Evolutionary conservation across 306 rosid genomes (phyloP).

Genomic region (Glycine latifolia): DNA sequence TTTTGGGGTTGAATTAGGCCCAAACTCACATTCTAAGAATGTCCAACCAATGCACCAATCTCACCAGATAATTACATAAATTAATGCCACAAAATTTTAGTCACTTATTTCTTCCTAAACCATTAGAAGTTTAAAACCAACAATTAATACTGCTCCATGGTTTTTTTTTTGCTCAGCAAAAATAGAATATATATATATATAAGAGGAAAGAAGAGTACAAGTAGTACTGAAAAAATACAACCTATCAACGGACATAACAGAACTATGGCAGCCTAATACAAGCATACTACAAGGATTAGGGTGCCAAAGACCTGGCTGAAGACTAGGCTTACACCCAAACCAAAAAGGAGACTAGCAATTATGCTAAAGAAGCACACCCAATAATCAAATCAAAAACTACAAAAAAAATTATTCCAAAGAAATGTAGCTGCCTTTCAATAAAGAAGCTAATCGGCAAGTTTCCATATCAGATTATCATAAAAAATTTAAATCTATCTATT

Average conservation of each 20-base stretch:
- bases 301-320: too few species aligned
- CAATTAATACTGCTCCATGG: background rate
- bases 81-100: slow-evolving; percentile 4
- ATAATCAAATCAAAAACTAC: background rate
- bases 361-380: background rate
- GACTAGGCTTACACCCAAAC: too few species aligned
- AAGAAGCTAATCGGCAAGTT: background rate
- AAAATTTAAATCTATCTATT: background rate
- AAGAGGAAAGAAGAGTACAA: too few species aligned
- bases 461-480: background rate
- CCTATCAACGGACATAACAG: too few species aligned
- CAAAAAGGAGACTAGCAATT: too few species aligned
- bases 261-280: too few species aligned
- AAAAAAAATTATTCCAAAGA: background rate
- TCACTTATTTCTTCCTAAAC: background rate
- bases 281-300: too few species aligned
- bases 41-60: slow-evolving; percentile 10
- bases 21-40: too few species aligned
- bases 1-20: too few species aligned
- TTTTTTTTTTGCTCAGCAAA: too few species aligned
- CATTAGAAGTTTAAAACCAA: background rate
- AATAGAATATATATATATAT: too few species aligned
- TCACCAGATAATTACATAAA: slow-evolving; percentile 3
- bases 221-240: too few species aligned
- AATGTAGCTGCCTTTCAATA: background rate